Percentiles rank a stretch among this genome's conserved stretches.
Evolutionary conservation across 129 eudicot genomes (phyloP).

Genomic region (Lactuca sativa): DNA sequence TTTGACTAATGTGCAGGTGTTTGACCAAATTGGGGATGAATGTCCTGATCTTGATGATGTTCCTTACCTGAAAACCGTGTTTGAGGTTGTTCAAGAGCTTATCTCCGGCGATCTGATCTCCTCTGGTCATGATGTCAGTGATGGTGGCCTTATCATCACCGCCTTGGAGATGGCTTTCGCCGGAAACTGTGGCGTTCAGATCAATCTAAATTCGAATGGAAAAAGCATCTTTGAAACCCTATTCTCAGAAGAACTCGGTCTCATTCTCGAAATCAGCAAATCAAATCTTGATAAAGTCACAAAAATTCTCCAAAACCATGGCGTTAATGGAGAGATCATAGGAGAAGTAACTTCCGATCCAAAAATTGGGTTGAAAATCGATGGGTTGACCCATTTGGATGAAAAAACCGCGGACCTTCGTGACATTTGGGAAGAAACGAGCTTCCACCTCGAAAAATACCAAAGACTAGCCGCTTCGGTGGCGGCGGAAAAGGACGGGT

Average conservation of each 20-base stretch:
- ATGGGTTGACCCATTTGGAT: conserved; percentile 53
- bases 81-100: conserved; percentile 77
- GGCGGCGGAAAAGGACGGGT: conserved; percentile 62
- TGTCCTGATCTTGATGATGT: conserved; percentile 89
- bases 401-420: conserved; percentile 61
- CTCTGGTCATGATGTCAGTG: conserved; percentile 94
- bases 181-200: conserved; percentile 71
- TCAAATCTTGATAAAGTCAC: conserved; percentile 44
- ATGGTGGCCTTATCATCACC: conserved; percentile 72
- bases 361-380: conserved; percentile 46
- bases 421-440: conserved; percentile 93
- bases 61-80: conserved; percentile 66
- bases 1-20: conserved; percentile 39
- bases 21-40: conserved; percentile 88
- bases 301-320: conserved; percentile 40
- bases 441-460: conserved; percentile 66
- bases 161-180: conserved; percentile 96
- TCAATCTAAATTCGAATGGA: conserved; percentile 52
- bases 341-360: conserved; percentile 61
- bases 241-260: conserved; percentile 91
- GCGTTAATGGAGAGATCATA: conserved; percentile 53
- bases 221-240: conserved; percentile 52
- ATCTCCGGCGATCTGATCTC: conserved; percentile 63
- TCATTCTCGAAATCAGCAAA: conserved; percentile 69
- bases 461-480: conserved; percentile 77